Base-by-base conservation (phyloP, 306 rosid genomes). In the Chamaecrista fasciculata region DNA sequence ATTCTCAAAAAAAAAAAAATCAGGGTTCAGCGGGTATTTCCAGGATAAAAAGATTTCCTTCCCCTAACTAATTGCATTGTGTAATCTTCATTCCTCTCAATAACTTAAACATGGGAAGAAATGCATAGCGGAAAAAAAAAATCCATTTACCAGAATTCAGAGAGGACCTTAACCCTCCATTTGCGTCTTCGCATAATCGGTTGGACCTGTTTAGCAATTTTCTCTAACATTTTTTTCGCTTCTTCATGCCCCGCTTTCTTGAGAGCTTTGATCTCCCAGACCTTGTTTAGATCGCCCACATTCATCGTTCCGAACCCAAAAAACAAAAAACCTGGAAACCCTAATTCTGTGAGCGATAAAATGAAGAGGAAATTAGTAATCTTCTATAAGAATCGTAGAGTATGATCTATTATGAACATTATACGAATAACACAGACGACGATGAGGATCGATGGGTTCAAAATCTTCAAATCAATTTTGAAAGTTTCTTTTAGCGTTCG, bases 131-230 rank as follows among this genome's bases (percentile, higher is more conserved):
- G 10, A 6, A 28, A 8, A 25, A 31, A 2, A 14, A 10, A 26
- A 42, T 2, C n/a, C 37, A 65, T 55, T 48, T 75, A 92, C 96
- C 89, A 88, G 61, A 93, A 83, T 66, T 93, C 98, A 16, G 97
- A 88, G 72, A 93, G 96, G 70, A 88, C 42, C 73, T 90, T 90
- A 73, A 93, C 94, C 69, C 97, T 86, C 98, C 98, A 93, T 73
- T 86, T 90, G 75, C 74, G 97, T 43, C 78, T 86, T 39, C 77
- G 89, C 98, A 93, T 93, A 67, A 93, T 93, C 40, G 98, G 98
- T 26, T 86, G 98, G 28, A 93, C 97, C 78, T 93, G 98, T 76
- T 85, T 88, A 39, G 98, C 98, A 24, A 93, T 78, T 62, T 78
- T 88, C 68, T 90, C 98, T 8, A 93, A 79, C 76, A 83, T 80